Evolutionary conservation across 495 filamentous ascomycete genomes (phyloP), one percentile per base, ranked within the genome.

Genomic region (Penicillium simplicissimum): DNA sequence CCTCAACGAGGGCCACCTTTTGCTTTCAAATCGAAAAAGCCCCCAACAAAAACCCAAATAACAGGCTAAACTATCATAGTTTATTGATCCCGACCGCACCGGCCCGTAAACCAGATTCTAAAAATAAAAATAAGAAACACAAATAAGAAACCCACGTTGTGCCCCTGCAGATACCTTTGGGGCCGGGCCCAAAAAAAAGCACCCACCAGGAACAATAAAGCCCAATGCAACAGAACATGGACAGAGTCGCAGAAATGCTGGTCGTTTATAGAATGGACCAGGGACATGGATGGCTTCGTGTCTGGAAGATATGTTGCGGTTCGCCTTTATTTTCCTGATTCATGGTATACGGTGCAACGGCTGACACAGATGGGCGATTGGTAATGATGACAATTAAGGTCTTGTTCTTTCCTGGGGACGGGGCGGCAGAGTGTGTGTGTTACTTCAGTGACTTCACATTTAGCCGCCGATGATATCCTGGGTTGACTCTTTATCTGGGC

Each of bases 131-230:
- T 43, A 43, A 43, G 40, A 43, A 45, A 31, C 4, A 31, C 28
- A 31, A 31, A 68, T 66, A 70, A 70, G 67, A 67, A 65, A 58
- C 57, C 61, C 61, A 70, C 65, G 67, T 70, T 70, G 55, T 37
- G 43, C 55, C 59, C 61, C 53, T 69, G 67, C 59, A 67, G 55
- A 40, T 3, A 45, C 55, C 14, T 15, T 15, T 15, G 17, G 25
- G 8, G 23, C 3, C 3, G 49, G 45, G 23, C 23, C 21, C 21
- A 11, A 45, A 42, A 9, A 11, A 45, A 42, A 9, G n/a, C n/a
- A 42, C 4, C 19, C 42, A 45, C 13, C 42, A 21, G 42, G 42
- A 45, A 45, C 42, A 13, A 21, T 23, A 23, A 45, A 45, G 17
- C 8, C 9, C 28, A 6, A 31, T 31, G 28, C 6, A 31, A 31